Base-by-base conservation (phyloP, 495 filamentous ascomycete genomes). In the Halenospora varia region DNA sequence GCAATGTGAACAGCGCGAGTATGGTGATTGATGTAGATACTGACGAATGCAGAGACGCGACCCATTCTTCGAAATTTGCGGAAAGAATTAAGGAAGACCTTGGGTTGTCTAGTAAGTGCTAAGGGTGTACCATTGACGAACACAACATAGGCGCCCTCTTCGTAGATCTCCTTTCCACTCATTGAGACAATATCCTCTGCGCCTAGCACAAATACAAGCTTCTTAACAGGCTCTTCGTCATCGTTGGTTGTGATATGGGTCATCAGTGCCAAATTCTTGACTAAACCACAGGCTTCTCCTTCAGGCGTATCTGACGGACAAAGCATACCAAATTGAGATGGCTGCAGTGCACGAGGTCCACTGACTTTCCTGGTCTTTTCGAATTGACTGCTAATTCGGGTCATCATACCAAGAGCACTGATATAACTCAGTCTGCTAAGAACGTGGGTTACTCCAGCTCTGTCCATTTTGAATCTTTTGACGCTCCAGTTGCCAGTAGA, bases 331-430 rank as follows among this genome's bases (percentile, higher is more conserved):
- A 96, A 99, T 60, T 97, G 92, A 0, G 95, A 97, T 10, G 94
- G 90, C 68, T 99, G 94, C 15, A 99, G 77, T 10, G 95, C 94
- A 77, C 94, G 85, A 63, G 94, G 94, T 53, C 95, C 95, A 66
- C 84, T 88, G 61, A 99, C 89, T 70, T 99, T 99, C 62, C 94
- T 76, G 1, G 93, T 96, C 78, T 97, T 97, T 68, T 97, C 94
- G 68, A 99, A 97, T 75, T 97, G 94, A 81, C 89, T 95, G 74
- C 85, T 92, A 63, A 97, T 97, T 64, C 94, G 85, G 10, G 95
- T 97, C 95, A 99, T 97, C 95, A 97, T 97, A 55, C 95, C 95
- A n/a, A 99, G 80, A 10, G 95, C 95, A 62, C 88, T 89, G 73
- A 97, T 96, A 66, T 96, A 99, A 70, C 92, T 97, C 46, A 97